Conservation (phyloP, 2,329 filamentous ascomycete species). For the Myriosclerotinia scirpicola region DNA sequence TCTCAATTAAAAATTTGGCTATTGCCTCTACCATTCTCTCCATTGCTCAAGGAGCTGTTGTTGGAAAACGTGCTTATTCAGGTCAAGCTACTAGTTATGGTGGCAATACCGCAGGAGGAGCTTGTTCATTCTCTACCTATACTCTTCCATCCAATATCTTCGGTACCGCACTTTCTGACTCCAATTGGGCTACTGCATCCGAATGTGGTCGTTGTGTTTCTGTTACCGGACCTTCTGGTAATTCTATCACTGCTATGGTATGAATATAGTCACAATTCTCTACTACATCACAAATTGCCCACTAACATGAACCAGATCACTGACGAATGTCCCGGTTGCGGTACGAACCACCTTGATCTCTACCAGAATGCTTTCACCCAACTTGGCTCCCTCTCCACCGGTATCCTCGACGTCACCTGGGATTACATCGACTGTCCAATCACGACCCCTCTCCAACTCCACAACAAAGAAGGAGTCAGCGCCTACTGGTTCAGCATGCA, state of each 20-base stretch:
- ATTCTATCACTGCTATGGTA: constrained; percentile 64
- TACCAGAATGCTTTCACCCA: constrained; percentile 52
- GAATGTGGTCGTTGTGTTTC: constrained; percentile 62
- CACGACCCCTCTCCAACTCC: constrained; percentile 49
- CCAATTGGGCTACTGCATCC: constrained; percentile 55
- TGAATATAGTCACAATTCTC: constrained; percentile 27
- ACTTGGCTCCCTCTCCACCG: constrained; percentile 47
- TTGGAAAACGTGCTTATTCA: constrained; percentile 35
- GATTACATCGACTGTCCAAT: constrained; percentile 53
- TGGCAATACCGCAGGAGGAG: constrained; percentile 57
- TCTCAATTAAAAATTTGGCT: constrained; percentile 31
- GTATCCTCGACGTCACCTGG: constrained; percentile 53
- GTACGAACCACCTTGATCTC: constrained; percentile 56
- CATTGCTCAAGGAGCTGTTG: constrained; percentile 35
- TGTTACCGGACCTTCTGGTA: constrained; percentile 58
- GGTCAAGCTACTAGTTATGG: constrained; percentile 55
- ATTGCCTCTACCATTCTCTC: constrained; percentile 28
- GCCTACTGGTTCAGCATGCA: constrained; percentile 61
- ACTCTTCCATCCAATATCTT: constrained; percentile 58
- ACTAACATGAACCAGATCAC: constrained; percentile 46
- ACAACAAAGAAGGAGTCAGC: constrained; percentile 54
- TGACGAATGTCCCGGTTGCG: constrained; percentile 57
- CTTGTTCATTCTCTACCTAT: constrained; percentile 64
- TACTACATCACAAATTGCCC: not conserved
- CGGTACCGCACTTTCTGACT: constrained; percentile 61